Evolutionary conservation across 257 asterid species (phyloP), one percentile per base, ranked within the genome.

Genomic region (Schizonepeta tenuifolia): DNA sequence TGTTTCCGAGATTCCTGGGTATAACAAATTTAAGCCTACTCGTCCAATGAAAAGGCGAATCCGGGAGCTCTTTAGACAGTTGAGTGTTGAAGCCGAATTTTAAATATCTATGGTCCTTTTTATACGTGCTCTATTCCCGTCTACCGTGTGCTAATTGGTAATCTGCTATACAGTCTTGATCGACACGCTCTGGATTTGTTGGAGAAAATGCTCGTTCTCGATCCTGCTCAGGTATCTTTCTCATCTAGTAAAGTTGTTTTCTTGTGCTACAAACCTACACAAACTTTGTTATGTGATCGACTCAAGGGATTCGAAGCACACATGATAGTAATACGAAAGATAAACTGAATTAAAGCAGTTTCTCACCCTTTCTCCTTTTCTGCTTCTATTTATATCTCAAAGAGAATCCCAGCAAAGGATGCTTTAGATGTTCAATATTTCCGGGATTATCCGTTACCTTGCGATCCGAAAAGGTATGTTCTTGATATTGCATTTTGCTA

Each of bases 391-490:
- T 46, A 38, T 44, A 67, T 70, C 65, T 84, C 70, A 38, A 46
- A 94, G 99, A 91, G 97, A 80, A 88, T 94, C 70, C 72, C 92
- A 73, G 99, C 97, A 15, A 87, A 89, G 83, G 98, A 90, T 80
- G 99, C 99, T 67, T 84, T 95, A 69, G 95, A 90, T 84, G 97
- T 94, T 69, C 98, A 95, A 68, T 95, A 92, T 81, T 95, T 95
- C 86, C 87, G 96, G 98, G 77, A 89, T 20, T 97, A 95, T 71
- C 99, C 99, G 66, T 81, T 90, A 72, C 98, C 99, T 31, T 95
- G 99, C 49, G 98, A 95, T 84, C 99, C 98, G 1, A 88, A 76
- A 80, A 95, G 95, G 99, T 90, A 82, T 10, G 41, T 58, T 17
- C 59, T 64, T 13, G 33, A 24, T 41, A 49, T 22, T 67, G 24